Conservation (phyloP, 2,329 filamentous ascomycete species). For the Aspergillus sp. region DNA sequence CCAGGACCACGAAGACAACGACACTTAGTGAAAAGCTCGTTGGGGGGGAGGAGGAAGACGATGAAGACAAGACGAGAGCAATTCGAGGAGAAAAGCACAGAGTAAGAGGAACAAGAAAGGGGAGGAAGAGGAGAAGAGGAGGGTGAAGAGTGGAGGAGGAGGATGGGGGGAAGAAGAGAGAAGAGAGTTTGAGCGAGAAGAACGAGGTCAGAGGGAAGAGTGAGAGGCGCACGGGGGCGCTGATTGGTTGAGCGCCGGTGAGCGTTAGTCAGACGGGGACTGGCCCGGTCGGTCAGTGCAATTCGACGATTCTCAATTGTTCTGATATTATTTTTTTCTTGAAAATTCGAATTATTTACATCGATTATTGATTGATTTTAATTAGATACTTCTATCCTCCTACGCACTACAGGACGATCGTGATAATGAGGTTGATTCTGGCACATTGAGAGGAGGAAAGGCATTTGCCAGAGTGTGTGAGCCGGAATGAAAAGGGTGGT, state of each 20-base stretch:
- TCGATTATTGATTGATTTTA: not conserved
- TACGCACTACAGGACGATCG: not conserved
- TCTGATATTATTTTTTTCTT: not conserved
- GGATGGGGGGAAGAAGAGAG: slow-evolving; percentile 8
- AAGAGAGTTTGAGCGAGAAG: slow-evolving; percentile 9
- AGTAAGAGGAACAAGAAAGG: slow-evolving; percentile 16
- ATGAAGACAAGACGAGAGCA: slow-evolving; percentile 16
- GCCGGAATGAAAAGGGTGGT: slow-evolving; percentile 3
- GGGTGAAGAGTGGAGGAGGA: slow-evolving; percentile 45
- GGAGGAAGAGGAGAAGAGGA: slow-evolving; percentile 11
- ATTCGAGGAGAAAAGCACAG: slow-evolving; percentile 9
- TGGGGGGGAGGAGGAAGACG: slow-evolving; percentile 17
- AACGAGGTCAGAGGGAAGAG: not conserved
- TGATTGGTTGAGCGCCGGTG: not conserved
- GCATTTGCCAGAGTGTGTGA: not conserved
- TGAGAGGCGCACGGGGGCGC: not conserved
- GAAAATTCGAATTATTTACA: too few relatives aligned
- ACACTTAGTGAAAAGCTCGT: slow-evolving; percentile 56
- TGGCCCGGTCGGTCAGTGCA: not conserved
- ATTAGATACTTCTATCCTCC: too few relatives aligned
- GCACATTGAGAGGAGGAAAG: too few relatives aligned
- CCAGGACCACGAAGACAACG: slow-evolving; percentile 38
- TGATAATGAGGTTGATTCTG: not conserved
- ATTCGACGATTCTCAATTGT: not conserved
- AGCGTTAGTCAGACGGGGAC: not conserved